These are phyloP conservation scores for Dioscorea zingiberensis DNA, from an alignment of 106 monocot genomes.

Conservation along the genomic window DNA sequence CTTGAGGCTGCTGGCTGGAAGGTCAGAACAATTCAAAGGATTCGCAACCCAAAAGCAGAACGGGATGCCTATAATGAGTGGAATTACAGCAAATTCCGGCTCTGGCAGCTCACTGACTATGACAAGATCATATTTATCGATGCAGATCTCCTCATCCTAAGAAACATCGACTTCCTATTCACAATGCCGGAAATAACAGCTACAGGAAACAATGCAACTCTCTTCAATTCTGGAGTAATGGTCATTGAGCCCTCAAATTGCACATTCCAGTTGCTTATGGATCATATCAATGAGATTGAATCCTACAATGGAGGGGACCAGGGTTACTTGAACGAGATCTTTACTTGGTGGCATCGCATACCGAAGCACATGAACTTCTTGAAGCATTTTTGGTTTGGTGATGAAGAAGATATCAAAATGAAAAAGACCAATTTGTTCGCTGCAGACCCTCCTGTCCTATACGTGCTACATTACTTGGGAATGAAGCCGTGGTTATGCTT, in stretches of 20 bases:
- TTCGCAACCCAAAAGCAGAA: constrained; percentile 55
- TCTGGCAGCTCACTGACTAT: constrained; percentile 67
- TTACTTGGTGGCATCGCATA: constrained; percentile 63
- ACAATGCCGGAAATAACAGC: constrained; percentile 57
- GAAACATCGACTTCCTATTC: constrained; percentile 51
- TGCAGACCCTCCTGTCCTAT: constrained; percentile 45
- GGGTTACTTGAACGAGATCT: constrained; percentile 61
- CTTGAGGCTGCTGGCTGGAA: constrained; percentile 50
- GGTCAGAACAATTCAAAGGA: constrained; percentile 41
- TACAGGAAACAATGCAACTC: constrained; percentile 45
- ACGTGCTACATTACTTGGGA: constrained; percentile 55
- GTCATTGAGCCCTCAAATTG: constrained; percentile 59
- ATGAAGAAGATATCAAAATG: constrained; percentile 21
- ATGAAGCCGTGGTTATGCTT: constrained; percentile 45
- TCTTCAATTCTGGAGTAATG: constrained; percentile 75
- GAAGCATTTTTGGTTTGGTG: constrained; percentile 63
- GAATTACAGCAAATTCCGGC: constrained; percentile 79
- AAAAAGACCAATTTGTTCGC: constrained; percentile 33
- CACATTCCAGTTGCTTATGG: constrained; percentile 53
- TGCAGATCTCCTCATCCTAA: constrained; percentile 50
- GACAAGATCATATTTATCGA: constrained; percentile 67
- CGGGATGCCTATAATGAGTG: constrained; percentile 53
- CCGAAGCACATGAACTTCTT: constrained; percentile 55
- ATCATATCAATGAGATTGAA: constrained; percentile 44
- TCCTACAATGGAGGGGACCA: constrained; percentile 72